Evolutionary conservation across 2,329 filamentous ascomycete species (phyloP).

Genomic region (Phialocephala sp.): DNA sequence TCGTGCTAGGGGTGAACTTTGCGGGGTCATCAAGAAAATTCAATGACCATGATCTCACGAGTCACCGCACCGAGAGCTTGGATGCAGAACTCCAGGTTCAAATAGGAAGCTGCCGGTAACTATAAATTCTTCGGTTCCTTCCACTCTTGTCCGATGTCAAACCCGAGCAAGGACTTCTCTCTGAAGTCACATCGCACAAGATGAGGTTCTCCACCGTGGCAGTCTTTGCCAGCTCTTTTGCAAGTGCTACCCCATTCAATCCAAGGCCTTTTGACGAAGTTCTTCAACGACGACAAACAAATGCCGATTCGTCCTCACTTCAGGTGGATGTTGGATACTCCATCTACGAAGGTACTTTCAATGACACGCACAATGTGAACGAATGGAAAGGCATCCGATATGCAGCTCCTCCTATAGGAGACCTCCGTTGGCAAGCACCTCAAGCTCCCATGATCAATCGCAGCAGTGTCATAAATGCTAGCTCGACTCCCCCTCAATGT

Average conservation of each 20-base stretch:
- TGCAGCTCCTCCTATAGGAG: conserved; percentile 18
- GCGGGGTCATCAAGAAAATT: conserved; percentile 1
- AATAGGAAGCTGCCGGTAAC: background rate
- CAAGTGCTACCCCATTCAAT: conserved; percentile 7
- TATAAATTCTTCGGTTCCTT: background rate
- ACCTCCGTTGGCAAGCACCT: conserved; percentile 23
- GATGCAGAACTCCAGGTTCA: background rate
- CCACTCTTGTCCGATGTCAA: background rate
- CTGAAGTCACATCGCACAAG: background rate
- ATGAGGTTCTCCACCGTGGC: conserved; percentile 7
- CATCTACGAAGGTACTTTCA: conserved; percentile 19
- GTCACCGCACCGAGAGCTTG: background rate
- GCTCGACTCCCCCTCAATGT: conserved; percentile 5
- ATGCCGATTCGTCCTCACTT: background rate
- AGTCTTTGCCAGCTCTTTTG: background rate
- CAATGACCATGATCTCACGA: background rate
- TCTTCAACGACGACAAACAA: conserved; percentile 10
- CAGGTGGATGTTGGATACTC: conserved; percentile 25
- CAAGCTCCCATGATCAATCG: conserved; percentile 18
- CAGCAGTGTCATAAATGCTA: conserved; percentile 12
- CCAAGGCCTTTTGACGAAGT: conserved; percentile 16
- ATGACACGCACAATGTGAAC: conserved; percentile 9
- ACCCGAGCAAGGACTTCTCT: background rate
- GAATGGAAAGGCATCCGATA: conserved; percentile 23
- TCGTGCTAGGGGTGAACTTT: background rate